phyloP scores from a whole-genome alignment of 2,329 filamentous ascomycete genomes.

The Aspergillus novoparasiticus region DNA sequence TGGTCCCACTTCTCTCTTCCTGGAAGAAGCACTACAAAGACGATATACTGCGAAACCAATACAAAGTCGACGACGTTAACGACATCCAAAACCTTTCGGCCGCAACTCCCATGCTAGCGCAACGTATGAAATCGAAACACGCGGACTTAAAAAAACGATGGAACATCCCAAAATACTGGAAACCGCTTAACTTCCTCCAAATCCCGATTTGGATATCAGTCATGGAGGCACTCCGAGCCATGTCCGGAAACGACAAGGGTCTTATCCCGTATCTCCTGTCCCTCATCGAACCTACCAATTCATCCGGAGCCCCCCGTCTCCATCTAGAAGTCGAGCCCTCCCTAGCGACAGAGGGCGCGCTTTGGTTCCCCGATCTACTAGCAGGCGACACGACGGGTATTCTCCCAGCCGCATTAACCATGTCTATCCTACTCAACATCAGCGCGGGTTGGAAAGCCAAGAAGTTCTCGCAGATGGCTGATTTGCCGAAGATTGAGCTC shows the following conservation, averaged over 20 bases:
- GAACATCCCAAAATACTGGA: conserved; percentile 37
- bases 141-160: conserved; percentile 36
- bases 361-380: conserved; percentile 63
- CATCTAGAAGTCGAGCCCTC: conserved; percentile 47
- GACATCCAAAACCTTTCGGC: conserved; percentile 12
- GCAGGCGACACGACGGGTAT: conserved; percentile 54
- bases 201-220: conserved; percentile 50
- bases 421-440: conserved; percentile 54
- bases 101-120: conserved; percentile 18
- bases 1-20: conserved; percentile 46
- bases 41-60: background rate
- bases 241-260: conserved; percentile 48
- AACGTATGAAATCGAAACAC: conserved; percentile 29
- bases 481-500: conserved; percentile 32
- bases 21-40: conserved; percentile 32
- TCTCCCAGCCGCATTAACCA: conserved; percentile 53
- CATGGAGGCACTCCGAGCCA: conserved; percentile 52
- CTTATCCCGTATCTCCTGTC: conserved; percentile 43
- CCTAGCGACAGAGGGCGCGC: conserved; percentile 58
- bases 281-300: conserved; percentile 20
- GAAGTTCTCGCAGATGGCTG: conserved; percentile 23
- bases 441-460: conserved; percentile 31
- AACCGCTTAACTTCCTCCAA: conserved; percentile 39
- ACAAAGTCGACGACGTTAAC: too few relatives aligned
- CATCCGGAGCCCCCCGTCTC: conserved; percentile 23